phyloP scores from a whole-genome alignment of 1,139 yeast species.

The Diutina mesorugosa region DNA sequence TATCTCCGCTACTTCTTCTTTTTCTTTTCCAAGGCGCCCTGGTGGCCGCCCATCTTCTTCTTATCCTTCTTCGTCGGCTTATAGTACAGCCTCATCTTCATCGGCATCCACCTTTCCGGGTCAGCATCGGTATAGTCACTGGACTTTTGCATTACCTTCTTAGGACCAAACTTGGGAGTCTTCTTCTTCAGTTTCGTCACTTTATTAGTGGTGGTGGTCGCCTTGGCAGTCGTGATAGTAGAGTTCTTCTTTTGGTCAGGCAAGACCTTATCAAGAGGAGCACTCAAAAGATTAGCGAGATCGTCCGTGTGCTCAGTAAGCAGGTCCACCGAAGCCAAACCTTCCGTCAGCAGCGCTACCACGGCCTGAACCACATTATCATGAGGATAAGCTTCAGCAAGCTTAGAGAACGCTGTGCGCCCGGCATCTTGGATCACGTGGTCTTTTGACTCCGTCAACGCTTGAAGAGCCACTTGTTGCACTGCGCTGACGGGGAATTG shows the following conservation, averaged over 20 bases:
- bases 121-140: constrained; percentile 16
- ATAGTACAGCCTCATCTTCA: constrained; percentile 74
- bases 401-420: constrained; percentile 17
- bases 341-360: constrained; percentile 11
- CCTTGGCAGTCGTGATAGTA: neutral
- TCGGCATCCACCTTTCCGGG: constrained; percentile 80
- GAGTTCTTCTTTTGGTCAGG: neutral
- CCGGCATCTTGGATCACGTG: constrained; percentile 15
- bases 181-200: constrained; percentile 13
- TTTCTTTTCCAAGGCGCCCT: constrained; percentile 49
- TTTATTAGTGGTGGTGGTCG: constrained; percentile 6
- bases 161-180: constrained; percentile 23
- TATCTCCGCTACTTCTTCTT: constrained; percentile 17
- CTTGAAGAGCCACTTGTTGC: constrained; percentile 11
- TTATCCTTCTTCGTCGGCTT: constrained; percentile 20
- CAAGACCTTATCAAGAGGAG: constrained; percentile 10
- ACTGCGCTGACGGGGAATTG: constrained; percentile 8
- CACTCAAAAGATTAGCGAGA: constrained; percentile 18
- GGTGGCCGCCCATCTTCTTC: constrained; percentile 46
- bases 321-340: constrained; percentile 20
- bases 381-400: constrained; percentile 14
- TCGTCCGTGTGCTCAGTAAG: constrained; percentile 13
- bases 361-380: constrained; percentile 23
- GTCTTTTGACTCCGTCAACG: constrained; percentile 10
- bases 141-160: constrained; percentile 21